Base-by-base conservation (phyloP, 768 basidiomycete species). In the Lentinula edodes region DNA sequence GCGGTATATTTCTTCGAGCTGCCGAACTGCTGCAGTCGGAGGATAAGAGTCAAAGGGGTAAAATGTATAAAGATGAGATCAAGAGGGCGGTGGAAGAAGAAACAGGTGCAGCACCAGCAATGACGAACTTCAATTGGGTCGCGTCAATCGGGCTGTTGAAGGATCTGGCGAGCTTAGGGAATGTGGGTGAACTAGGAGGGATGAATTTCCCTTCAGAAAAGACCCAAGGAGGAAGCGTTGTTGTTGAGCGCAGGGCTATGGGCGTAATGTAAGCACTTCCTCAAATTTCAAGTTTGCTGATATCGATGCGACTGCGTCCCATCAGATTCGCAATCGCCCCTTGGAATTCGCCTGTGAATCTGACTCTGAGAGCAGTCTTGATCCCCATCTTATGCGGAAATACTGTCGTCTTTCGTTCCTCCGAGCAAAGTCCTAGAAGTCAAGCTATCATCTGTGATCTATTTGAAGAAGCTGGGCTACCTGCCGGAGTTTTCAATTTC, bases 391-490 rank as follows among this genome's bases (percentile, higher is more conserved):
- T 85, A 1, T 83, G 83, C 56, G 84, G 84, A 1, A 86, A 85
- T 66, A 83, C 84, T 0, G 78, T 82, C 6, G 75, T 86, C 2
- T 66, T 85, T 48, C 83, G 82, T 61, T 75, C 77, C 12, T 83
- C 83, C 0, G 84, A 85, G 63, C 70, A 72, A 48, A 80, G 76
- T 56, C 83, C 84, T 0, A 71, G 78, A 15, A 76, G 73, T 20
- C 82, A 83, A 58, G 70, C 73, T 6, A 69, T 84, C 6, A 73
- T 81, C 10, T 72, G 73, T 0, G 81, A 84, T 60, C 64, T 81
- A 1, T 74, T 86, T 20, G 72, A 80, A 13, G 81, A 84, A 63
- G 87, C 86, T 0, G 86, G 87, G 1, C 69, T 90, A 1, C 87
- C 87, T 5, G 69, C 73, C 15, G 86, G 85, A 6, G 85, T 85